Base-by-base conservation (phyloP, 164 flowering plant genomes). In the Stephania yunnanensis region DNA sequence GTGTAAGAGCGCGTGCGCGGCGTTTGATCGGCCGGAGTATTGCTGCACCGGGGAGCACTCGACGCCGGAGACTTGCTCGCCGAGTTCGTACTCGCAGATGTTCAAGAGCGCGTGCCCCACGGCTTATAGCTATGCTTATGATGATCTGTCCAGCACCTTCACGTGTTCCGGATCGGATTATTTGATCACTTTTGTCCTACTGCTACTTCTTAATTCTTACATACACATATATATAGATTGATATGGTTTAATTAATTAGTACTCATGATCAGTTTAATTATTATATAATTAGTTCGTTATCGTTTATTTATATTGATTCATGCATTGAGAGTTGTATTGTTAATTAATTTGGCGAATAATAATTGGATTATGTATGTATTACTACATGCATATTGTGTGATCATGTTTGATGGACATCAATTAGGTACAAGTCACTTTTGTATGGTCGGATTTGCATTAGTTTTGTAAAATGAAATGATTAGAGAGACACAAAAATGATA, bases 71-170 rank as follows among this genome's bases (percentile, higher is more conserved):
- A 93, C 92, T 1, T 93, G 99, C 78, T 46, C 87, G 44, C 96
- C 97, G 66, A 89, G 92, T 29, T 68, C 71, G 63, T 95, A 90
- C 83, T 95, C 97, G 64, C 68, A 71, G 83, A 71, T 89, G 80
- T 95, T 95, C 82, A 95, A 95, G 89, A 80, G 65, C 6, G 94
- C 99, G 4, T 95, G 99, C 72, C 99, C 99, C 5, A 71, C 84
- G 44, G 94, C 99, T 0, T 95, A 95, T 66, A 95, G 97, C 72
- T 95, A 95, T 58, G 99, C 99, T 25, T 95, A 91, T 67, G 99
- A 95, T 50, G 99, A 95, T 73, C 90, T 90, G 5, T 76, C 97
- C 0, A 95, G 99, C 65, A 95, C 97, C 0, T 84, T 86, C 66
- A 95, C 99, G 7, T 95, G 99, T 50, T 68, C 89, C 53, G 95